Base-by-base conservation (phyloP, 2,329 filamentous ascomycete genomes). In the Fusarium piperis region DNA sequence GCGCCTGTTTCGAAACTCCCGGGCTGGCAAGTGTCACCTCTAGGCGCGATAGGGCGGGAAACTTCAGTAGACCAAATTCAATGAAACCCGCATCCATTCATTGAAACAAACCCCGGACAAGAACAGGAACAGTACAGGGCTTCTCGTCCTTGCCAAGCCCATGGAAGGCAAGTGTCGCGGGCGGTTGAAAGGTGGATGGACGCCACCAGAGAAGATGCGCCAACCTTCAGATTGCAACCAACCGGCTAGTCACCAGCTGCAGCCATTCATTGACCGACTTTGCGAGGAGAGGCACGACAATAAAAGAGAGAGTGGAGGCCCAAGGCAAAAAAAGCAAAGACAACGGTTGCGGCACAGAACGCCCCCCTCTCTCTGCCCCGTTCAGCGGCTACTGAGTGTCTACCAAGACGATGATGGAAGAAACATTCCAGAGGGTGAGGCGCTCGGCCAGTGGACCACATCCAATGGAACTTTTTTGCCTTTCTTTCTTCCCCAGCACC, bases 261-360 rank as follows among this genome's bases (percentile, higher is more conserved):
- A 36, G 51, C 53, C 71, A 60, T 65, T 71, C 9, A 46, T 46
- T 46, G 56, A 65, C 57, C 60, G 53, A 51, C 59, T 52, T 44
- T 44, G 62, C 32, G 32, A 28, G 33, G 44, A 48, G 44, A n/a
- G n/a, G n/a, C n/a, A n/a, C 44, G 44, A 48, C 23, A 48, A 48
- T 48, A 59, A 55, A 62, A 53, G 15, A 33, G 30, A 44, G 18
- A 33, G 63, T 36, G 28, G 44, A 38, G 48, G 62, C 53, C 23
- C 32, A 38, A n/a, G 41, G 36, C n/a, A n/a, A 6, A 48, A 36
- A n/a, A 59, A 58, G 52, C 38, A 38, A 18, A 44, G 26, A 69
- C 16, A 62, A 41, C 30, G 57, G 38, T 52, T 41, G 67, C 39
- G 63, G 67, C 41, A 63, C 46, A 57, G 57, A 35, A 44, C 48